Base-by-base conservation (phyloP, 208 protist species). In the Endotrypanum monterogeii region DNA sequence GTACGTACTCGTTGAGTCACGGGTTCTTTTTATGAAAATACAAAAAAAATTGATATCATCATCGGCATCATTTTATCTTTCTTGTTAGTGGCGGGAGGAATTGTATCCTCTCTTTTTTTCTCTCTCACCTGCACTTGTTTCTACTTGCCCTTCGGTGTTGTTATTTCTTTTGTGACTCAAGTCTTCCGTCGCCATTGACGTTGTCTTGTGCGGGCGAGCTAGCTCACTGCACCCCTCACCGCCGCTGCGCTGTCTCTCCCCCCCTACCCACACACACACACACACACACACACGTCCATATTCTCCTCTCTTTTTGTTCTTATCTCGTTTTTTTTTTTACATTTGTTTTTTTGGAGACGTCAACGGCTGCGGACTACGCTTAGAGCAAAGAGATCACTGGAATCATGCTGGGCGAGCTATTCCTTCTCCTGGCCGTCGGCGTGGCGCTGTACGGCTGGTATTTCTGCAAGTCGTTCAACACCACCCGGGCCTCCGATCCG, bases 401-500 rank as follows among this genome's bases (percentile, higher is more conserved):
- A n/a, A 52, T 35, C 63, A 91, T 95, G 86, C 69, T 95, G 55
- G 51, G 82, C 44, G 88, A 91, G 30, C 57, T 90, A 3, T 35
- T 92, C 18, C 58, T 92, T 35, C 72, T 90, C 58, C 48, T 86
- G 39, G 39, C 89, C 20, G 87, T 84, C 60, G 79, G 75, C 55
- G 39, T 89, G 32, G 85, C 74, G 44, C 63, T 94, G 66, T 94
- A 94, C 62, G 79, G 84, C 55, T 88, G 87, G 86, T 94, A 93
- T 73, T 93, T 91, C 79, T 86, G 87, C 57, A 85, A 90, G 65
- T 92, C 90, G 41, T 94, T 93, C 79, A 94, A 92, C 76, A 90
- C 84, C 16, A 91, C 83, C 32, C 86, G 90, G 25, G 79, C 85
- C 16, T 92, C 88, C 20, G 91, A 96, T 66, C 91, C 91, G 46